These are phyloP conservation scores for Clarireedia homoeocarpa DNA, from an alignment of 2,329 filamentous ascomycete species.

Conservation along the genomic window DNA sequence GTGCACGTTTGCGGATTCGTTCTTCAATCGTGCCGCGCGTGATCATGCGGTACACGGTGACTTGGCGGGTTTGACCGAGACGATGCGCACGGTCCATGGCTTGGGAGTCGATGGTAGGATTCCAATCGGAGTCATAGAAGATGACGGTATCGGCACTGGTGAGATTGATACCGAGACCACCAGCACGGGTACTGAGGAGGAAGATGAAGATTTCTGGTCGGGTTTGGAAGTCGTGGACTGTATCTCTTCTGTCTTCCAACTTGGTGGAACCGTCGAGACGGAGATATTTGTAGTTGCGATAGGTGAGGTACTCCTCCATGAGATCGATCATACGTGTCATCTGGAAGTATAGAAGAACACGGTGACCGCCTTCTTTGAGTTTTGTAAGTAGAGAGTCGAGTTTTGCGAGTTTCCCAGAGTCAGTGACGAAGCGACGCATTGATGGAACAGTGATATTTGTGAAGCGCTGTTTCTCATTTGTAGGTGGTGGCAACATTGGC, in stretches of 20 bases:
- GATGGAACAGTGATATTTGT: conserved; percentile 90
- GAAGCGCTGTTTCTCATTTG: conserved; percentile 74
- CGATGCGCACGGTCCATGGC: conserved; percentile 99
- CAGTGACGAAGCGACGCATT: conserved; percentile 95
- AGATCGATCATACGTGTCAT: conserved; percentile 99
- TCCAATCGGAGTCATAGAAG: conserved; percentile 99
- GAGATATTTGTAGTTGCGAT: conserved; percentile 98
- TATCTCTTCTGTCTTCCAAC: conserved; percentile 91
- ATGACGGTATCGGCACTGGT: conserved; percentile 97
- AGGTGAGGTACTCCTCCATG: conserved; percentile 98
- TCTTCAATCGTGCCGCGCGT: conserved; percentile 96
- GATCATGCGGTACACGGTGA: conserved; percentile 95
- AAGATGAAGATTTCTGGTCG: conserved; percentile 95
- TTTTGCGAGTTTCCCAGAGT: conserved; percentile 91
- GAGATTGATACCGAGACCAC: conserved; percentile 95
- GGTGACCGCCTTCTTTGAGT: conserved; percentile 86
- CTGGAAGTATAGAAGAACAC: conserved; percentile 97
- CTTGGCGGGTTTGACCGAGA: conserved; percentile 89
- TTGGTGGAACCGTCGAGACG: conserved; percentile 95
- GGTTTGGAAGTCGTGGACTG: conserved; percentile 93
- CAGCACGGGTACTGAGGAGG: conserved; percentile 87
- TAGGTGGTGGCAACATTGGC: conserved; percentile 66
- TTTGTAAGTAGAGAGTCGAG: conserved; percentile 80
- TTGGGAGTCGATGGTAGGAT: conserved; percentile 96
- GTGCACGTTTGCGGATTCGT: conserved; percentile 88